These are phyloP conservation scores for Candida sanyaensis DNA, from an alignment of 1,139 yeast species.

Conservation along the genomic window DNA sequence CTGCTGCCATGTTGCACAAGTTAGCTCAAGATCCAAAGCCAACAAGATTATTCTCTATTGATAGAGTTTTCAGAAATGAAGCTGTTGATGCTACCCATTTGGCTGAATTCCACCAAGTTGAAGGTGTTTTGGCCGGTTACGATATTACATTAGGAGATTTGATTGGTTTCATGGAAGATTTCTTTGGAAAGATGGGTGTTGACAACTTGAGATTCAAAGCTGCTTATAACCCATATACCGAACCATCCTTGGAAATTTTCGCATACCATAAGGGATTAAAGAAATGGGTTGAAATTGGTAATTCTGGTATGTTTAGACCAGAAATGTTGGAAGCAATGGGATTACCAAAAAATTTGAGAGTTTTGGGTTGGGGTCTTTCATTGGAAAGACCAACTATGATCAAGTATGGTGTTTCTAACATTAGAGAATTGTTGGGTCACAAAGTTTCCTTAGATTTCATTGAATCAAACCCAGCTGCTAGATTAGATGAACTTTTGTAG, in stretches of 20 bases:
- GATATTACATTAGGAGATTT: slow-evolving; percentile 93
- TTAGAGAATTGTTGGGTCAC: slow-evolving; percentile 93
- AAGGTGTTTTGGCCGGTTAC: slow-evolving; percentile 98
- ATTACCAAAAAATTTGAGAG: slow-evolving; percentile 89
- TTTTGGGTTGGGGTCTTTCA: slow-evolving; percentile 96
- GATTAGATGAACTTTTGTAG: slow-evolving; percentile 66
- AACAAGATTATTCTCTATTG: slow-evolving; percentile 89
- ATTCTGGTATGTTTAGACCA: slow-evolving; percentile 99
- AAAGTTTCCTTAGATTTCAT: slow-evolving; percentile 91
- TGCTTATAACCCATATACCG: slow-evolving; percentile 98
- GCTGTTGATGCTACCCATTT: slow-evolving; percentile 99
- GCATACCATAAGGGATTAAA: slow-evolving; percentile 94
- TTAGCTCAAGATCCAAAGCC: slow-evolving; percentile 92
- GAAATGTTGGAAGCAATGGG: slow-evolving; percentile 99
- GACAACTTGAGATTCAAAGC: slow-evolving; percentile 94
- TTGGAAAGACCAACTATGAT: slow-evolving; percentile 99
- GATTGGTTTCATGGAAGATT: slow-evolving; percentile 97
- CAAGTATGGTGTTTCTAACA: slow-evolving; percentile 92
- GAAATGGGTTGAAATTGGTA: slow-evolving; percentile 99
- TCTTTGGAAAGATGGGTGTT: slow-evolving; percentile 97
- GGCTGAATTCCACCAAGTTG: slow-evolving; percentile 99
- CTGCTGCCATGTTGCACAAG: slow-evolving; percentile 83
- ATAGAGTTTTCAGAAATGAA: slow-evolving; percentile 98
- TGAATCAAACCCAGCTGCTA: slow-evolving; percentile 96
- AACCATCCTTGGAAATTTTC: slow-evolving; percentile 96